A percentile compares a stretch with the other conserved stretches of the same genome.
phyloP scores from a whole-genome alignment of 2,329 filamentous ascomycete species.

The Beauveria asiatica region DNA sequence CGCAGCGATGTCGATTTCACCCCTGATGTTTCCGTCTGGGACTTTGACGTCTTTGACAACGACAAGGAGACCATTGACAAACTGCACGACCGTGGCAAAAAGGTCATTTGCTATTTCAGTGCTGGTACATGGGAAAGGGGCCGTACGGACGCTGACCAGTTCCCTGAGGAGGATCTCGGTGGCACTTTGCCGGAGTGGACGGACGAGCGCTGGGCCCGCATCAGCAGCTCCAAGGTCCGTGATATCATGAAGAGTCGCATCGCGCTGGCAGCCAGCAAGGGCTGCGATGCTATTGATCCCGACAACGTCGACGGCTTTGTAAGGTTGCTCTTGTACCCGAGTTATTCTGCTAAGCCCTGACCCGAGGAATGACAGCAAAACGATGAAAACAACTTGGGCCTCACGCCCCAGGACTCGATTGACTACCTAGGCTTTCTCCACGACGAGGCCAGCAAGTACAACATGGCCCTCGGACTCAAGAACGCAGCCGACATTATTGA shows the following conservation, averaged over 20 bases:
- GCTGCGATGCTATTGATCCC: constrained; percentile 61
- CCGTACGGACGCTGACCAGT: constrained; percentile 49
- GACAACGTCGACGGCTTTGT: constrained; percentile 63
- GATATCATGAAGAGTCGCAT: constrained; percentile 56
- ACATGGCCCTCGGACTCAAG: constrained; percentile 59
- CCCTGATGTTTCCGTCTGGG: constrained; percentile 42
- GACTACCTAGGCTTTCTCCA: constrained; percentile 54
- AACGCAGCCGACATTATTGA: constrained; percentile 55
- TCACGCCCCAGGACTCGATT: constrained; percentile 49
- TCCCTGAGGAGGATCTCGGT: constrained; percentile 48
- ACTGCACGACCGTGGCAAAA: constrained; percentile 47
- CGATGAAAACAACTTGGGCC: constrained; percentile 53
- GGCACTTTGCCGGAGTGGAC: constrained; percentile 53
- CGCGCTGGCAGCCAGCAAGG: constrained; percentile 48
- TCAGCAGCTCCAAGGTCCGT: constrained; percentile 49
- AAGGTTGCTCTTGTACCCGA: constrained; percentile 18
- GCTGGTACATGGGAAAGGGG: constrained; percentile 60
- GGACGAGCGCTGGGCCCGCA: constrained; percentile 58
- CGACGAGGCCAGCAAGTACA: constrained; percentile 39
- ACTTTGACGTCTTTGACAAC: constrained; percentile 50
- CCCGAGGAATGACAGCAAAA: constrained; percentile 22
- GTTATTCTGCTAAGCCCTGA: neutral
- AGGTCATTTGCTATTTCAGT: constrained; percentile 68
- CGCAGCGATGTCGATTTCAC: constrained; percentile 28
- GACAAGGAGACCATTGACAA: constrained; percentile 35